Evolutionary conservation across 2,329 filamentous ascomycete genomes (phyloP).

Genomic region (Ilyonectria robusta): DNA sequence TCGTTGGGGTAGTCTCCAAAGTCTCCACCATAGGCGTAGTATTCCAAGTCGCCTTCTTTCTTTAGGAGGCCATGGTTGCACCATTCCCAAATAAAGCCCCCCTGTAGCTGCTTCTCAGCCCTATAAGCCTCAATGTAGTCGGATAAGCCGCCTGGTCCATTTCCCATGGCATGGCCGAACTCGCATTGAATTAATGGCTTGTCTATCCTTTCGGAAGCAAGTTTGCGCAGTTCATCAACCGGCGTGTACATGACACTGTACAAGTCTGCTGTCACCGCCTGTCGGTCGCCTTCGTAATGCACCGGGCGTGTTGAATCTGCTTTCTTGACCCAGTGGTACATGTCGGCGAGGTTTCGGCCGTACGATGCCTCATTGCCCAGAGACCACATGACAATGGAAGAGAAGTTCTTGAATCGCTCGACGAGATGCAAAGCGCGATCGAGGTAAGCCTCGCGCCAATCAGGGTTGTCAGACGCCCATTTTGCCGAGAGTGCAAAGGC

Average conservation of each 20-base stretch:
- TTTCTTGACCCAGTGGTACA: slow-evolving; percentile 74
- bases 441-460: slow-evolving; percentile 75
- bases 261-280: slow-evolving; percentile 73
- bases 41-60: slow-evolving; percentile 4
- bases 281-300: slow-evolving; percentile 75
- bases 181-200: slow-evolving; percentile 73
- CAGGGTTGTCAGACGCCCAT: slow-evolving; percentile 69
- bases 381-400: slow-evolving; percentile 79
- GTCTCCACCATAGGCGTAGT: slow-evolving; percentile 70
- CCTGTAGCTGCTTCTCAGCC: slow-evolving; percentile 65
- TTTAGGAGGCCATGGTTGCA: slow-evolving; percentile 62
- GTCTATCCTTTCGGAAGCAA: slow-evolving; percentile 9
- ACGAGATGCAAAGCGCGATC: slow-evolving; percentile 77
- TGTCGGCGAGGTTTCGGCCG: slow-evolving; percentile 75
- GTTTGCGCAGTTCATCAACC: slow-evolving; percentile 52
- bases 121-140: slow-evolving; percentile 79
- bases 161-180: slow-evolving; percentile 77
- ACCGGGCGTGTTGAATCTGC: slow-evolving; percentile 70
- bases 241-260: slow-evolving; percentile 76
- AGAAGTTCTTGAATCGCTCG: slow-evolving; percentile 71
- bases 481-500: slow-evolving; percentile 31
- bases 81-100: slow-evolving; percentile 78
- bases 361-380: slow-evolving; percentile 82
- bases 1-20: slow-evolving; percentile 74
- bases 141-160: slow-evolving; percentile 76